Conservation (phyloP, 345 rosid genomes). For the Rhodomyrtus tomentosa region DNA sequence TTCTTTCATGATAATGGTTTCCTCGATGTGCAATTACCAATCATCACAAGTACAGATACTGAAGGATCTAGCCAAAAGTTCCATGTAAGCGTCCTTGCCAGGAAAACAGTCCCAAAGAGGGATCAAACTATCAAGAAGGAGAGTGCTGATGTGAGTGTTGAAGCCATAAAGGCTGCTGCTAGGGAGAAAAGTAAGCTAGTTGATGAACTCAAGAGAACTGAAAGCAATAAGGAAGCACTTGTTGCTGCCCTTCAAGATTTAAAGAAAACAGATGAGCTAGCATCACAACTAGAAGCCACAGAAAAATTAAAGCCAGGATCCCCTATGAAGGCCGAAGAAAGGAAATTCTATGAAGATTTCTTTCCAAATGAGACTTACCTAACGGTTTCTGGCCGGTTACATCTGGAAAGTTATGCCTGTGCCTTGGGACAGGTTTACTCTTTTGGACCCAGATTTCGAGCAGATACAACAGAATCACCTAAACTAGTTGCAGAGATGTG, state of each 20-base stretch:
- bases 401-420: slow-evolving; percentile 83
- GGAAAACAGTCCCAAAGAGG: slow-evolving; percentile 20
- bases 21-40: slow-evolving; percentile 63
- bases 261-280: slow-evolving; percentile 54
- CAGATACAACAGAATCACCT: slow-evolving; percentile 37
- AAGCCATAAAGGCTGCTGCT: slow-evolving; percentile 47
- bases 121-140: slow-evolving; percentile 9
- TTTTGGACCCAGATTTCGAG: slow-evolving; percentile 69
- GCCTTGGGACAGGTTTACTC: slow-evolving; percentile 88
- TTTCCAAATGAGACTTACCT: slow-evolving; percentile 47
- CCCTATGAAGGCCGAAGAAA: slow-evolving; percentile 20
- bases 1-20: slow-evolving; percentile 67
- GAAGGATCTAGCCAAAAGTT: slow-evolving; percentile 59
- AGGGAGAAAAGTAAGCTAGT: slow-evolving; percentile 50
- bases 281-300: slow-evolving; percentile 49
- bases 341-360: slow-evolving; percentile 34
- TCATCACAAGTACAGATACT: slow-evolving; percentile 53
- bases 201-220: slow-evolving; percentile 69
- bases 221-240: slow-evolving; percentile 72
- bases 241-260: slow-evolving; percentile 59
- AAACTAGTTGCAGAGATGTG: slow-evolving; percentile 67
- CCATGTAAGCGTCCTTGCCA: slow-evolving; percentile 38
- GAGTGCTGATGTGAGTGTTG: slow-evolving; percentile 30
- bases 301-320: slow-evolving; percentile 21
- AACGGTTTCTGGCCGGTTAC: slow-evolving; percentile 67